Evolutionary conservation across 805 yeast genomes (phyloP).

Genomic region (Wickerhamomyces hampshirensis): DNA sequence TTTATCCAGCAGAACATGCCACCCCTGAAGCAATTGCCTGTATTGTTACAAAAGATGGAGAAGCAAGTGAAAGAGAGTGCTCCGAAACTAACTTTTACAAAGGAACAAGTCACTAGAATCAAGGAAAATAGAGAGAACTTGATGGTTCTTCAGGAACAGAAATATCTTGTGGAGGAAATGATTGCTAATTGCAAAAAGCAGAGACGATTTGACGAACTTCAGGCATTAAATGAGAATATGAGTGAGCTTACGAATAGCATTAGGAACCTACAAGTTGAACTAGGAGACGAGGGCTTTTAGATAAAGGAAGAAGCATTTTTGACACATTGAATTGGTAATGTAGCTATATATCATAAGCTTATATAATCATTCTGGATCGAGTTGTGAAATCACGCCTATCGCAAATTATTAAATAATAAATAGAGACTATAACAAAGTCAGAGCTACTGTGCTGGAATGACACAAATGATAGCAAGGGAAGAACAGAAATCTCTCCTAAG

Average conservation of each 20-base stretch:
- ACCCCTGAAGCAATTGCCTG: constrained; percentile 57
- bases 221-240: constrained; percentile 54
- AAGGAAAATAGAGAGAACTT: constrained; percentile 63
- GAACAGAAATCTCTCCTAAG: constrained; percentile 14
- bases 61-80: constrained; percentile 10
- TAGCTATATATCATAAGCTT: too few species aligned
- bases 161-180: constrained; percentile 63
- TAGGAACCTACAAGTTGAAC: constrained; percentile 26
- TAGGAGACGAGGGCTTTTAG: constrained; percentile 53
- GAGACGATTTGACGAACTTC: constrained; percentile 74
- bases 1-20: constrained; percentile 67
- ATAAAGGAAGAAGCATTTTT: too few species aligned
- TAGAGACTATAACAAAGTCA: neutral
- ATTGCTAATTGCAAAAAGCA: constrained; percentile 56
- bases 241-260: constrained; percentile 6
- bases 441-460: too few species aligned
- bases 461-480: constrained; percentile 12
- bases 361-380: too few species aligned
- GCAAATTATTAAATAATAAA: neutral
- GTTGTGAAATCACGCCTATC: too few species aligned
- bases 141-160: constrained; percentile 85
- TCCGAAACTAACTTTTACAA: constrained; percentile 18
- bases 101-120: constrained; percentile 48
- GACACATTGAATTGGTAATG: too few species aligned
- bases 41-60: constrained; percentile 28